Conservation (phyloP, 345 rosid species). For the Sonneratia caseolaris region DNA sequence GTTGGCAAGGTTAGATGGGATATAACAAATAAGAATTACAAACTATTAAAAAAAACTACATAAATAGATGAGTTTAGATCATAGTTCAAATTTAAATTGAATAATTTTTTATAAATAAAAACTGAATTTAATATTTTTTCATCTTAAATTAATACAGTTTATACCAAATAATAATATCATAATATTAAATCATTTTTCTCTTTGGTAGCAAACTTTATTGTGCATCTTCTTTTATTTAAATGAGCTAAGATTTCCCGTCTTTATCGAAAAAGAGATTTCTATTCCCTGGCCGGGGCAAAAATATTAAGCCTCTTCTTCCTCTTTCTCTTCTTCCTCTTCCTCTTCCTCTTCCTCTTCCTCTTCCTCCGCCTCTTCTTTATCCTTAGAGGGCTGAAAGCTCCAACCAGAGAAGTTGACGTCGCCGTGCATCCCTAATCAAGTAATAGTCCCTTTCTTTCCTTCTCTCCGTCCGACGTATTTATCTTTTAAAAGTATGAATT, state of each 20-base stretch:
- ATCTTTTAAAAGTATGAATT: no score
- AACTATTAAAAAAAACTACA: no score
- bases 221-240: background rate
- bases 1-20: no score
- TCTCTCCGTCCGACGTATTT: background rate
- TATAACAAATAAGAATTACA: no score
- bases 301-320: background rate
- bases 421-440: conserved; percentile 23
- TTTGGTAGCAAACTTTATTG: background rate
- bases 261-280: background rate
- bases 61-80: no score
- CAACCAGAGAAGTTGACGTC: conserved; percentile 24
- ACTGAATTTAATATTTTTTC: no score
- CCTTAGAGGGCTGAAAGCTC: conserved; percentile 8
- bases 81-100: no score
- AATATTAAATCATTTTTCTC: no score
- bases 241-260: background rate
- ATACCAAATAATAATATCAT: no score
- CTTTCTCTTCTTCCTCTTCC: background rate
- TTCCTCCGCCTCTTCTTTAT: background rate
- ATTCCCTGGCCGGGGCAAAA: background rate
- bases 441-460: conserved; percentile 2
- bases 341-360: background rate
- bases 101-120: no score
- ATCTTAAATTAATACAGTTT: background rate